Percentiles rank a stretch among this genome's conserved stretches.
These are phyloP conservation scores for Acrocalymma vagum DNA, from an alignment of 2,329 filamentous ascomycete genomes.

Conservation along the genomic window DNA sequence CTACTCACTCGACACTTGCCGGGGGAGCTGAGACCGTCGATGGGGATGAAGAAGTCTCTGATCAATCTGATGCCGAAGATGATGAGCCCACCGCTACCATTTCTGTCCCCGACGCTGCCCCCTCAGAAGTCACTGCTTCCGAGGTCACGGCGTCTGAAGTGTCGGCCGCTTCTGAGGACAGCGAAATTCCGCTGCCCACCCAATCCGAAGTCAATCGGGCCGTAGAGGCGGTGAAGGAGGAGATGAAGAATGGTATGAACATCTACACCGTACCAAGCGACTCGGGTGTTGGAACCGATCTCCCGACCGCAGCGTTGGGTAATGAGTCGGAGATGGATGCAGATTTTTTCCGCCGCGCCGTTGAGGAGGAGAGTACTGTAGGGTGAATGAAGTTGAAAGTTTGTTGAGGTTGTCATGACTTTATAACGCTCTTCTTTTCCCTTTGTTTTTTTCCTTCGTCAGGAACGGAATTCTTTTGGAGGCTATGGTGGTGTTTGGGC, in stretches of 20 bases:
- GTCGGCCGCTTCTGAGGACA: constrained; percentile 27
- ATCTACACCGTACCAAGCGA: constrained; percentile 37
- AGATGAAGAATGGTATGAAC: constrained; percentile 36
- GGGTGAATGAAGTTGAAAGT: constrained; percentile 23
- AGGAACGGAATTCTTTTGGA: too few relatives aligned
- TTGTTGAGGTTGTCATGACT: neutral
- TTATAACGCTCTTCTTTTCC: too few relatives aligned
- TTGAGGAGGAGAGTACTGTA: constrained; percentile 46
- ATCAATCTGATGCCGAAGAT: constrained; percentile 40
- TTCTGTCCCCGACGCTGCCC: constrained; percentile 11
- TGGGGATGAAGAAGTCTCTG: constrained; percentile 33
- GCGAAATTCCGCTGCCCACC: constrained; percentile 34
- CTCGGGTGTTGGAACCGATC: constrained; percentile 48
- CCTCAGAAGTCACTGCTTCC: constrained; percentile 29
- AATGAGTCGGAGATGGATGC: constrained; percentile 33
- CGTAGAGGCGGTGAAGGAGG: constrained; percentile 37
- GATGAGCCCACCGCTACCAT: constrained; percentile 38
- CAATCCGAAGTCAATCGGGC: constrained; percentile 41
- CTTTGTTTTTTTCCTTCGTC: too few relatives aligned
- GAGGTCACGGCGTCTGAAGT: constrained; percentile 26
- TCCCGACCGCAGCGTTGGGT: constrained; percentile 40
- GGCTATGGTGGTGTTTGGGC: too few relatives aligned
- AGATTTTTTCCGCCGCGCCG: constrained; percentile 46
- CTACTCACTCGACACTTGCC: constrained; percentile 41
- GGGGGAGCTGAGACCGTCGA: constrained; percentile 41